These are phyloP conservation scores for Ceratocystis ficicola DNA, from an alignment of 2,329 filamentous ascomycete species.

Conservation along the genomic window DNA sequence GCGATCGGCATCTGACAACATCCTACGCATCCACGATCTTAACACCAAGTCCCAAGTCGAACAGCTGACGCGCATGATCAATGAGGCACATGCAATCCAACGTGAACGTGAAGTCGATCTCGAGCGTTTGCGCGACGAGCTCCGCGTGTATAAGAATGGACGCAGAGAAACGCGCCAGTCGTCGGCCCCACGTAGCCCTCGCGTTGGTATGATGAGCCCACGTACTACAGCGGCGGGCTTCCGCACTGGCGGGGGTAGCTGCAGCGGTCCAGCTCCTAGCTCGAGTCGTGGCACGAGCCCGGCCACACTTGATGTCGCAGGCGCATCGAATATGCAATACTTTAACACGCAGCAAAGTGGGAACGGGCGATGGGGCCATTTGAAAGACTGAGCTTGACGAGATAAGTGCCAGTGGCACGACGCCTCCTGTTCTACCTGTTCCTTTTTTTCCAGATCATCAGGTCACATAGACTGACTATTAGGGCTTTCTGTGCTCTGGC, in stretches of 20 bases:
- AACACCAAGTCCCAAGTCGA: slow-evolving; percentile 32
- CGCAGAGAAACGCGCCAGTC: slow-evolving; percentile 44
- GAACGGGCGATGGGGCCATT: slow-evolving; percentile 35
- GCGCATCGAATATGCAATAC: slow-evolving; percentile 31
- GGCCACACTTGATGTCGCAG: slow-evolving; percentile 28
- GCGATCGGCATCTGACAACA: slow-evolving; percentile 35
- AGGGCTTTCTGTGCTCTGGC: neutral
- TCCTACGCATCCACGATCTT: slow-evolving; percentile 37
- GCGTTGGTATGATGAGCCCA: slow-evolving; percentile 43
- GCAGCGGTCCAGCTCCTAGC: slow-evolving; percentile 24
- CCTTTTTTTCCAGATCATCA: neutral
- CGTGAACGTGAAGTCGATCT: slow-evolving; percentile 44
- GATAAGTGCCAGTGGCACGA: neutral
- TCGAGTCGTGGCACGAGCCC: slow-evolving; percentile 43
- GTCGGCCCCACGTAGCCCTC: slow-evolving; percentile 48
- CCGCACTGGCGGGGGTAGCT: slow-evolving; percentile 12
- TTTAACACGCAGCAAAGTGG: slow-evolving; percentile 30
- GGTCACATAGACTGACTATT: slow-evolving; percentile 16
- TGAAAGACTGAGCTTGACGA: slow-evolving; percentile 31
- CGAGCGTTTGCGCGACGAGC: slow-evolving; percentile 37
- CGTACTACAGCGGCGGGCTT: slow-evolving; percentile 26
- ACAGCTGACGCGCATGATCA: slow-evolving; percentile 31
- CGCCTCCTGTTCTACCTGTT: neutral
- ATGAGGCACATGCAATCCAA: slow-evolving; percentile 33
- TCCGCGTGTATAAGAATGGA: slow-evolving; percentile 36